These are phyloP conservation scores for Trichothecium sympodiale DNA, from an alignment of 2,329 filamentous ascomycete genomes.

Conservation along the genomic window DNA sequence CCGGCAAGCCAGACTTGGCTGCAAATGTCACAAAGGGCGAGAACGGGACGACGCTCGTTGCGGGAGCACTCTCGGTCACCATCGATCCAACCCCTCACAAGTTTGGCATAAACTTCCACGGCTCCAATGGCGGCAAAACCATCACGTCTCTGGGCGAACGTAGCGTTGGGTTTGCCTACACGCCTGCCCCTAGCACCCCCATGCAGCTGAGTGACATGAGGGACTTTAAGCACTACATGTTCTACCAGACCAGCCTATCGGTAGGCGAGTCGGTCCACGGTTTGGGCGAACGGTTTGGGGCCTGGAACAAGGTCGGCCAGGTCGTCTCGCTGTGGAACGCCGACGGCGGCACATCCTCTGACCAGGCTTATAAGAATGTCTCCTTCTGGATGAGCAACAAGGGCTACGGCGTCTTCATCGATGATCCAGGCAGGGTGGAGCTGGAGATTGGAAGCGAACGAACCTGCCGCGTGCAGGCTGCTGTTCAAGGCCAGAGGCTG, in stretches of 20 bases:
- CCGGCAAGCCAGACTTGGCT: constrained; percentile 18
- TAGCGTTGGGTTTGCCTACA: constrained; percentile 27
- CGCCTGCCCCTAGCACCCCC: constrained; percentile 19
- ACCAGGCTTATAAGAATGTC: constrained; percentile 64
- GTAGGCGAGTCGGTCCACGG: constrained; percentile 61
- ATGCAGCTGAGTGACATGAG: constrained; percentile 23
- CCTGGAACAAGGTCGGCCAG: constrained; percentile 68
- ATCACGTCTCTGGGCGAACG: constrained; percentile 27
- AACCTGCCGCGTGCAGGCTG: constrained; percentile 59
- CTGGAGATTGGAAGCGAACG: constrained; percentile 66
- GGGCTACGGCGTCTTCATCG: constrained; percentile 71
- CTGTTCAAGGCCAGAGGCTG: constrained; percentile 55
- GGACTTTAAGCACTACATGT: constrained; percentile 43
- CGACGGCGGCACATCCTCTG: constrained; percentile 54
- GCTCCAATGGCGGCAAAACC: constrained; percentile 21
- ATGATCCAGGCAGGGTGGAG: constrained; percentile 57
- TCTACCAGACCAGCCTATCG: constrained; percentile 41
- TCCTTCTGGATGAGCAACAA: constrained; percentile 59
- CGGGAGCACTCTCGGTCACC: constrained; percentile 23
- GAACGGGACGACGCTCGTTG: constrained; percentile 23
- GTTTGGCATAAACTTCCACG: constrained; percentile 27
- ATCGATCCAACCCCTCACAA: constrained; percentile 22
- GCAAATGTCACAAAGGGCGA: constrained; percentile 17
- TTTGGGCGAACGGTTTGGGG: constrained; percentile 65
- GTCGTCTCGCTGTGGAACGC: constrained; percentile 53